A percentile compares a stretch with the other conserved stretches of the same genome.
Evolutionary conservation across 129 eudicot species (phyloP).

Genomic region (Lactuca sativa): DNA sequence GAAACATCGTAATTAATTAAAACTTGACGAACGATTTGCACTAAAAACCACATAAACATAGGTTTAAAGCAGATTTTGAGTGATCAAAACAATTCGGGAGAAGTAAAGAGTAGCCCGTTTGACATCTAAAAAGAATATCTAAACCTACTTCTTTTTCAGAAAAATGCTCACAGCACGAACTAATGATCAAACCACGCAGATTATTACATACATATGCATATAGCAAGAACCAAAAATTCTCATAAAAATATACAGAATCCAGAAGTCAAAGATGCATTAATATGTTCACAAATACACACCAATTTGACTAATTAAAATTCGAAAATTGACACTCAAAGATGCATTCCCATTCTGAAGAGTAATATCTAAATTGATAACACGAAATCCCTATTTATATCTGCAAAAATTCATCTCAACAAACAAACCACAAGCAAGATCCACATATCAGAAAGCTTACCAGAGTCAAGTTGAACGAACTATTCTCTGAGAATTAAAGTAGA

Average conservation of each 20-base stretch:
- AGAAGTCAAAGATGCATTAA: constrained; percentile 8
- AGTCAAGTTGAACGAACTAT: not conserved
- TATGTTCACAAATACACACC: constrained; percentile 4
- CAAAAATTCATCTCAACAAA: not conserved
- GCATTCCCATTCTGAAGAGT: not conserved
- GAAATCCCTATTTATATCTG: constrained; percentile 9
- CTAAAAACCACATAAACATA: not conserved
- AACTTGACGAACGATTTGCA: not conserved
- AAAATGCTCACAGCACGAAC: not conserved
- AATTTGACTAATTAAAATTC: not conserved
- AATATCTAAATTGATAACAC: not conserved
- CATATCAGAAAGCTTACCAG: not conserved
- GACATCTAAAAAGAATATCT: constrained; percentile 11
- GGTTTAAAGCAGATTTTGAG: not conserved
- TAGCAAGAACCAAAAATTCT: constrained; percentile 1
- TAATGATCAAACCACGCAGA: not conserved
- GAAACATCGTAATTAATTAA: not conserved
- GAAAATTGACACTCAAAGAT: not conserved
- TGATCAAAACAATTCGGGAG: not conserved
- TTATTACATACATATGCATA: not conserved
- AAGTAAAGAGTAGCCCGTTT: not conserved
- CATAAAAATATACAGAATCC: not conserved
- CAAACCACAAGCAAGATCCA: constrained; percentile 5
- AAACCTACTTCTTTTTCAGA: not conserved
- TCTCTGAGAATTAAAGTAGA: not conserved